These are phyloP conservation scores for Hyphopichia fennica DNA, from an alignment of 1,139 yeast species.

Conservation along the genomic window DNA sequence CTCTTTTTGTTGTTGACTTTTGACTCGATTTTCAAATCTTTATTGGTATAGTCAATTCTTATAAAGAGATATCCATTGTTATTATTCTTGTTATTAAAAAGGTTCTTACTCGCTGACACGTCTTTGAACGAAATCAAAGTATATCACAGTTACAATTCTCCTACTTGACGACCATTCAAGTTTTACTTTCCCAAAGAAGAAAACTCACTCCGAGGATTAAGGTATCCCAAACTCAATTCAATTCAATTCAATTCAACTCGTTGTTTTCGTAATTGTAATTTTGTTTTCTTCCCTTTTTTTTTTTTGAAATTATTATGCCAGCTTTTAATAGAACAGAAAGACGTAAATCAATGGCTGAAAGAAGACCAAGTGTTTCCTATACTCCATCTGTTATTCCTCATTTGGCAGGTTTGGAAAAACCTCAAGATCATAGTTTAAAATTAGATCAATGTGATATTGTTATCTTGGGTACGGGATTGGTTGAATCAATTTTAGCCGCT, in stretches of 20 bases:
- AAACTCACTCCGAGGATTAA: too few species aligned
- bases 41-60: too few species aligned
- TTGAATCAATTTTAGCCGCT: constrained; percentile 87
- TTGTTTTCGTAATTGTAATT: neutral
- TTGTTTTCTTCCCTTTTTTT: neutral
- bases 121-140: too few species aligned
- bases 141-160: too few species aligned
- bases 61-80: too few species aligned
- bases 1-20: too few species aligned
- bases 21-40: too few species aligned
- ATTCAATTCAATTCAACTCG: neutral
- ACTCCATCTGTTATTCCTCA: constrained; percentile 70
- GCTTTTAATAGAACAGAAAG: constrained; percentile 35
- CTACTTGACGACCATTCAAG: too few species aligned
- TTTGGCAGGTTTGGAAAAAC: constrained; percentile 73
- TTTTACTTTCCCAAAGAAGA: too few species aligned
- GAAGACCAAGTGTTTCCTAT: constrained; percentile 60
- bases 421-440: constrained; percentile 45
- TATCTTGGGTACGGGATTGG: constrained; percentile 88
- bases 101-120: too few species aligned
- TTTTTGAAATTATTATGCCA: constrained; percentile 5
- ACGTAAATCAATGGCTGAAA: constrained; percentile 73
- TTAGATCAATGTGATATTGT: constrained; percentile 82
- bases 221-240: too few species aligned
- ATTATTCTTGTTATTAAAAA: too few species aligned